Percentiles rank a stretch among this genome's conserved stretches.
Evolutionary conservation across 352 stramenopile genomes (phyloP).

Genomic region (Pythium insidiosum): DNA sequence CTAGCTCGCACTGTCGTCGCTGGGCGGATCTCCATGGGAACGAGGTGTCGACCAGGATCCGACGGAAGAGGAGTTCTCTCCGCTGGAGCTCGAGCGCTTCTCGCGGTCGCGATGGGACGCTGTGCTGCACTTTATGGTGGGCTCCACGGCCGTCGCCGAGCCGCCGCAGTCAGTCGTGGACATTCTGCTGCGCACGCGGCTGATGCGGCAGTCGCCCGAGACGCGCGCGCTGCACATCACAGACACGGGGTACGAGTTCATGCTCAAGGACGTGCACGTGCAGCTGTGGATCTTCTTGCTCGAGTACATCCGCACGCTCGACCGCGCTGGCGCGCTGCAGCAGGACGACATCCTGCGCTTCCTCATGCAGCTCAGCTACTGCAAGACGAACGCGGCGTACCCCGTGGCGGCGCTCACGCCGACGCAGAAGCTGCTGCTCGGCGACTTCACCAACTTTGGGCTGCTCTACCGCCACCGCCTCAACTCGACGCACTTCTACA

Average conservation of each 20-base stretch:
- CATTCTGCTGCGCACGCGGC: conserved; percentile 60
- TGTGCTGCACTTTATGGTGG: conserved; percentile 39
- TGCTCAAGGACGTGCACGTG: conserved; percentile 89
- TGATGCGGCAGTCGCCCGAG: conserved; percentile 61
- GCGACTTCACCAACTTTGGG: conserved; percentile 84
- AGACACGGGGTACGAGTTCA: conserved; percentile 88
- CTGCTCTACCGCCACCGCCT: conserved; percentile 64
- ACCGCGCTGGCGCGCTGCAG: conserved; percentile 57
- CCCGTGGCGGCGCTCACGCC: conserved; percentile 65
- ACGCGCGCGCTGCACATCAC: conserved; percentile 75
- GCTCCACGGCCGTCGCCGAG: conserved; percentile 24
- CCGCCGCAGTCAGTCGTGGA: conserved; percentile 27
- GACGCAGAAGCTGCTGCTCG: conserved; percentile 68
- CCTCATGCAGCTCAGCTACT: conserved; percentile 87
- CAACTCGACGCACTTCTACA: conserved; percentile 76
- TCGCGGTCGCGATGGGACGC: conserved; percentile 25
- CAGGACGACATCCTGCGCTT: conserved; percentile 87
- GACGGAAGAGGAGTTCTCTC: conserved; percentile 9
- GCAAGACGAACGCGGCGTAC: conserved; percentile 82
- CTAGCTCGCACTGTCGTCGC: conserved; percentile 52
- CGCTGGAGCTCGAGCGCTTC: conserved; percentile 24
- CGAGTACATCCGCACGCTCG: conserved; percentile 83
- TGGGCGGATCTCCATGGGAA: conserved; percentile 76
- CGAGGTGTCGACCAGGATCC: conserved; percentile 18
- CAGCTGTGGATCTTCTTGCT: conserved; percentile 91